Conservation (phyloP, 306 rosid genomes). For the Potentilla sterilis region DNA sequence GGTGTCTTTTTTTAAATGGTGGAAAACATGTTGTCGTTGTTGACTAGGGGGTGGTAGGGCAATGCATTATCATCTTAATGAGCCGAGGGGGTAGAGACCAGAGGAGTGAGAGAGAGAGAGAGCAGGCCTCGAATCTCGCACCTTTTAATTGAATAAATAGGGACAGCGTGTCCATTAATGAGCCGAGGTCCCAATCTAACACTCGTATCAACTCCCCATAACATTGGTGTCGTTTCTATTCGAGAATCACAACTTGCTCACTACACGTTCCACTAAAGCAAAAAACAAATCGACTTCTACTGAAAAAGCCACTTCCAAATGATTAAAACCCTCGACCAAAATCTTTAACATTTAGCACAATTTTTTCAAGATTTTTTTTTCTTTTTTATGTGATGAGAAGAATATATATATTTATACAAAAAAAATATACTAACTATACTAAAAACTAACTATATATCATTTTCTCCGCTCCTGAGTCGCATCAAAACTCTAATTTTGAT, state of each 20-base stretch:
- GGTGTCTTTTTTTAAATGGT: background rate
- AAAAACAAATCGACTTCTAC: background rate
- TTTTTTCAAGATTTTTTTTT: too few species aligned
- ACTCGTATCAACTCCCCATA: slow-evolving; percentile 7
- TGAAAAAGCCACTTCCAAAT: background rate
- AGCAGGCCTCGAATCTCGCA: slow-evolving; percentile 32
- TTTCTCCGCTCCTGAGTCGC: too few species aligned
- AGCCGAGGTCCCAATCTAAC: background rate
- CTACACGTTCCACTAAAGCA: background rate
- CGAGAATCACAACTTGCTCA: background rate
- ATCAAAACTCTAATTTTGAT: too few species aligned
- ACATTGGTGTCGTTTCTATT: background rate
- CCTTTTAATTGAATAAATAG: background rate
- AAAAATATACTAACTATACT: too few species aligned
- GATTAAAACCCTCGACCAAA: background rate
- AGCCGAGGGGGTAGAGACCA: too few species aligned
- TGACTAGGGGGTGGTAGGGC: background rate
- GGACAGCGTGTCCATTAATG: slow-evolving; percentile 23
- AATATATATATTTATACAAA: too few species aligned
- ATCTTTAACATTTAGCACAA: background rate
- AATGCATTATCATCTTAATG: background rate
- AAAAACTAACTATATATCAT: too few species aligned
- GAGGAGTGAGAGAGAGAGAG: background rate
- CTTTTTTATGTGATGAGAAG: too few species aligned
- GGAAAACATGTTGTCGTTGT: slow-evolving; percentile 8